phyloP scores from a whole-genome alignment of 768 basidiomycete species.

The Tulasnella sp. region DNA sequence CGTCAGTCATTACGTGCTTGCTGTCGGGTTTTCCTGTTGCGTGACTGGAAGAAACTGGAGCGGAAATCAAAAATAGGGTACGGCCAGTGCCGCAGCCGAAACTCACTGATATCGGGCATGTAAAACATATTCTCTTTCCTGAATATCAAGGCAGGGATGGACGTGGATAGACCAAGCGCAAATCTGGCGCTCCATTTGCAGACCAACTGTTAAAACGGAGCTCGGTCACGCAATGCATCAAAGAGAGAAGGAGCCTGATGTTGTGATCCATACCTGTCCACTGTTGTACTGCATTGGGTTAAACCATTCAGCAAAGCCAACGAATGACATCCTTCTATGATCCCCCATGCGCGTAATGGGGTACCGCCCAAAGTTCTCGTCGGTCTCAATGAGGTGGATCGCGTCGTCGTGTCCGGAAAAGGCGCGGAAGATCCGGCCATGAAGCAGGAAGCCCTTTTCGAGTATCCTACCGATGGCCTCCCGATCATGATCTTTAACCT shows the following conservation, averaged over 20 bases:
- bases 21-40: constrained; percentile 6
- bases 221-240: neutral
- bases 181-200: constrained; percentile 56
- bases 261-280: constrained; percentile 36
- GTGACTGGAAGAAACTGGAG: constrained; percentile 21
- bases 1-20: constrained; percentile 39
- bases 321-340: constrained; percentile 26
- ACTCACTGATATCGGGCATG: constrained; percentile 41
- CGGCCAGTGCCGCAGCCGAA: neutral
- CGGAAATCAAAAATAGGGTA: neutral
- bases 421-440: constrained; percentile 43
- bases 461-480: constrained; percentile 35
- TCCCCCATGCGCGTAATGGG: neutral
- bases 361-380: constrained; percentile 29
- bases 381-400: constrained; percentile 44
- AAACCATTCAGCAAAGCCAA: constrained; percentile 43
- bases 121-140: constrained; percentile 28
- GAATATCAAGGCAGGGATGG: constrained; percentile 43
- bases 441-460: constrained; percentile 40
- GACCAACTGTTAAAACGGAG: constrained; percentile 36
- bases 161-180: constrained; percentile 51
- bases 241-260: neutral
- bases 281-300: constrained; percentile 40
- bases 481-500: constrained; percentile 8
- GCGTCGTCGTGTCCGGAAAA: constrained; percentile 47